Percentiles rank a stretch among this genome's conserved stretches.
phyloP scores from a whole-genome alignment of 2,329 filamentous ascomycete genomes.

The Ilyonectria sp. region DNA sequence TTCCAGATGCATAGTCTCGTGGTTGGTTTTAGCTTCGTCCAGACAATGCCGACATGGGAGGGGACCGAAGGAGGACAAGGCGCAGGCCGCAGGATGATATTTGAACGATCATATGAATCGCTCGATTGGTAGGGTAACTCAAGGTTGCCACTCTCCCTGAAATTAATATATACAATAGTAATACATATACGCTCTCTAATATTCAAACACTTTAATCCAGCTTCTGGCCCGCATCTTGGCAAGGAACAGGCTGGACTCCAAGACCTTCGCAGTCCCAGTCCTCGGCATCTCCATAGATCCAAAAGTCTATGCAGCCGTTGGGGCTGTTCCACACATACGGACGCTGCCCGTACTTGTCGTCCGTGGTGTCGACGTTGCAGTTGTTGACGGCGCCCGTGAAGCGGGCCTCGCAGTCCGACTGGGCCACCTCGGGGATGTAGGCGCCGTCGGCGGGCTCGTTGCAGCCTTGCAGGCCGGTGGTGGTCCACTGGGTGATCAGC shows the following conservation, averaged over 20 bases:
- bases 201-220: not conserved
- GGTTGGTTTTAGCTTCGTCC: not conserved
- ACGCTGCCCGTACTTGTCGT: conserved; percentile 12
- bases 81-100: too few species aligned
- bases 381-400: conserved; percentile 18
- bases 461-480: conserved; percentile 12
- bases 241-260: conserved; percentile 16
- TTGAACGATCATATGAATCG: too few species aligned
- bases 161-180: not conserved
- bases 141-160: not conserved
- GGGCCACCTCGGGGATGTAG: not conserved
- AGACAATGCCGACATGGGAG: not conserved
- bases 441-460: conserved; percentile 1
- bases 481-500: not conserved
- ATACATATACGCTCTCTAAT: not conserved
- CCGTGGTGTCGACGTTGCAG: conserved; percentile 14
- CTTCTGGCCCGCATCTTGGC: conserved; percentile 2
- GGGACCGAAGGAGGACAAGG: too few species aligned
- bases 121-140: too few species aligned
- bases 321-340: conserved; percentile 24
- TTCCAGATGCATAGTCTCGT: not conserved
- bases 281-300: conserved; percentile 13
- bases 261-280: conserved; percentile 19
- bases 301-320: conserved; percentile 21
- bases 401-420: conserved; percentile 9